These are phyloP conservation scores for Alternaria sp. DNA, from an alignment of 2,329 filamentous ascomycete genomes.

Conservation along the genomic window DNA sequence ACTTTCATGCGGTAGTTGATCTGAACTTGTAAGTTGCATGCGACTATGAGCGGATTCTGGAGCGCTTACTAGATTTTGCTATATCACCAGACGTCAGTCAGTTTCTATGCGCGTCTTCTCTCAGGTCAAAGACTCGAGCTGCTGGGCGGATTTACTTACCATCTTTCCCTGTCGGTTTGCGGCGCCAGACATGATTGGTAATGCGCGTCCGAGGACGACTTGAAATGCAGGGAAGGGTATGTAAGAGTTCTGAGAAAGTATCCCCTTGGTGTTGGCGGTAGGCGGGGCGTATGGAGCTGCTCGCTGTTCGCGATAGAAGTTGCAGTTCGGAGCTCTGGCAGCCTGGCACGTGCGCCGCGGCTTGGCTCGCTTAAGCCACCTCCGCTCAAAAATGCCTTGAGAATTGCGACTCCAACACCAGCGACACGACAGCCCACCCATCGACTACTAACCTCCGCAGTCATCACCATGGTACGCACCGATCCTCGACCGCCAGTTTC, in stretches of 20 bases:
- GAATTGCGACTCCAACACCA: constrained; percentile 27
- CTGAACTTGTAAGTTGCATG: constrained; percentile 56
- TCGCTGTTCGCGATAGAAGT: constrained; percentile 16
- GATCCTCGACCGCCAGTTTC: constrained; percentile 1
- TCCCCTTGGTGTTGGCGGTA: constrained; percentile 23
- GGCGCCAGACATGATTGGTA: constrained; percentile 51
- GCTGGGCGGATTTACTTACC: constrained; percentile 68
- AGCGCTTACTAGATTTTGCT: constrained; percentile 69
- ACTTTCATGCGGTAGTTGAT: constrained; percentile 99
- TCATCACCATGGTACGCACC: constrained; percentile 48
- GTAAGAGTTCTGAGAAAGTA: constrained; percentile 5
- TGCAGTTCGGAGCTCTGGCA: constrained; percentile 25
- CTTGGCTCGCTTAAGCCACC: constrained; percentile 28
- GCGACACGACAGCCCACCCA: constrained; percentile 38
- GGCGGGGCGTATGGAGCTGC: constrained; percentile 35
- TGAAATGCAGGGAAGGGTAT: constrained; percentile 14
- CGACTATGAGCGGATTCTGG: constrained; percentile 19
- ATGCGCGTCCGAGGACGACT: constrained; percentile 54
- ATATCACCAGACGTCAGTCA: constrained; percentile 51
- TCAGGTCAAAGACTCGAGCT: constrained; percentile 44
- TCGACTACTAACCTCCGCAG: constrained; percentile 47
- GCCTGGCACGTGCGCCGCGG: constrained; percentile 18
- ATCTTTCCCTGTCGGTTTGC: constrained; percentile 97
- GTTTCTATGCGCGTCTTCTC: constrained; percentile 54
- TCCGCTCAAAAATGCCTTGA: constrained; percentile 26